Percentiles rank a stretch among this genome's conserved stretches.
phyloP scores from a whole-genome alignment of 352 stramenopile species.

The Globisporangium paddicum region DNA sequence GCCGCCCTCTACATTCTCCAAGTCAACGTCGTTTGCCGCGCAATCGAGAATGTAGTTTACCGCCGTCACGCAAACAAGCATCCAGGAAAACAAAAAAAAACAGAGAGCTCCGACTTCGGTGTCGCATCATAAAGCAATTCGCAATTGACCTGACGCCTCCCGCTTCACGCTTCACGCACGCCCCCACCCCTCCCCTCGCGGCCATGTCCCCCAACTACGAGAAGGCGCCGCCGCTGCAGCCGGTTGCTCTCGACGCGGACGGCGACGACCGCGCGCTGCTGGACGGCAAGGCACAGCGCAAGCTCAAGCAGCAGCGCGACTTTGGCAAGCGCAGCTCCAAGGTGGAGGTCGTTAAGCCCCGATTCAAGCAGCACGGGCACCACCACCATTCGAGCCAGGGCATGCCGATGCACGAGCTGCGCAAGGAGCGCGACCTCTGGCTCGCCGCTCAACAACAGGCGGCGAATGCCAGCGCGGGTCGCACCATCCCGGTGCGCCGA shows the following conservation, averaged over 20 bases:
- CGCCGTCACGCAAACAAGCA: constrained; percentile 1
- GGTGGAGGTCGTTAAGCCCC: constrained; percentile 4
- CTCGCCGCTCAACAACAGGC: constrained; percentile 17
- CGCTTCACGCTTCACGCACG: not conserved
- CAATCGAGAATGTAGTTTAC: not conserved
- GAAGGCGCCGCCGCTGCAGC: constrained; percentile 1
- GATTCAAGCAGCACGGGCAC: constrained; percentile 36
- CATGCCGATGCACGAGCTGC: constrained; percentile 25
- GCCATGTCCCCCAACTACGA: constrained; percentile 13
- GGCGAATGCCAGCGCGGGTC: constrained; percentile 10
- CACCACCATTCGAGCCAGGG: constrained; percentile 18
- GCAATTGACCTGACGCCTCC: constrained; percentile 3
- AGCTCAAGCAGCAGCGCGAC: constrained; percentile 66
- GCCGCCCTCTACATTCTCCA: not conserved
- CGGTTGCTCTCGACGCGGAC: not conserved
- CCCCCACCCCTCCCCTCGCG: not conserved
- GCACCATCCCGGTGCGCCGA: constrained; percentile 33
- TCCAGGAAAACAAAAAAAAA: not conserved
- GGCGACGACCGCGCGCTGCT: not conserved
- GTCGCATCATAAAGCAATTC: constrained; percentile 8
- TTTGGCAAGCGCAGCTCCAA: constrained; percentile 26
- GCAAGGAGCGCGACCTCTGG: constrained; percentile 35
- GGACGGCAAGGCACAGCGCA: constrained; percentile 57
- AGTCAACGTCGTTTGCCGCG: not conserved
- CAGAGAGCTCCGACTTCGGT: not conserved